Base-by-base conservation (phyloP, 176 grass and related monocot genomes). In the Oryza australiensis region DNA sequence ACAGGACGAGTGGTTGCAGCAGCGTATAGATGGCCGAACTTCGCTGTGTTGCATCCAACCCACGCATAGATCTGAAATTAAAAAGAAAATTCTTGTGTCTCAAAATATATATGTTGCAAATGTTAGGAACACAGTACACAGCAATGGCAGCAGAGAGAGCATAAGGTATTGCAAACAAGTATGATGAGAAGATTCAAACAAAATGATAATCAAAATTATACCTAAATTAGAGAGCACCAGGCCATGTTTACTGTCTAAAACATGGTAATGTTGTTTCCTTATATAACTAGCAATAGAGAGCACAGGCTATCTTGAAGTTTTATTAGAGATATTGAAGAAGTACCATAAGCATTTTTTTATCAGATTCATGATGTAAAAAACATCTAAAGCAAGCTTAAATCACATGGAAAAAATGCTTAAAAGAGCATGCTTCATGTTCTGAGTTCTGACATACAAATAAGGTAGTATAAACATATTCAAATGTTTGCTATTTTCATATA, bases 1-100 rank as follows among this genome's bases (percentile, higher is more conserved):
- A 98, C 92, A 66, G 82, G 89, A 37, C 89, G 49, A 88, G 93
- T 93, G 30, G 80, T 86, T 71, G 96, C 93, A 77, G 96, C 93
- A 74, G 96, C 96, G 77, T 99, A 95, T 72, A 99, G 74, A 86
- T 95, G 87, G 15, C 96, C 90, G 77, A 95, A 93, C 48, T 91
- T 99, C 23, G 87, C 73, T 60, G 93, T 76, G 63, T 93, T 99
- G 73, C 93, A 99, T 67, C 96, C 96, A 62, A 99, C 69, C 96
- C 96, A 98, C 66, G 70, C 87, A 88, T 91, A 98, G 13, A 98
- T 93, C 93, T 98, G 84, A 46, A 23, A 89, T 73, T 1, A 70
- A 60, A 66, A 73, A 70, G 16, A 77, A 18, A 62, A 22, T 7
- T 5, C 30, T 60, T 8, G 64, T n/a, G 3, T 7, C 24, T 66